Evolutionary conservation across 768 basidiomycete genomes (phyloP).

Genomic region (Trametes maxima): DNA sequence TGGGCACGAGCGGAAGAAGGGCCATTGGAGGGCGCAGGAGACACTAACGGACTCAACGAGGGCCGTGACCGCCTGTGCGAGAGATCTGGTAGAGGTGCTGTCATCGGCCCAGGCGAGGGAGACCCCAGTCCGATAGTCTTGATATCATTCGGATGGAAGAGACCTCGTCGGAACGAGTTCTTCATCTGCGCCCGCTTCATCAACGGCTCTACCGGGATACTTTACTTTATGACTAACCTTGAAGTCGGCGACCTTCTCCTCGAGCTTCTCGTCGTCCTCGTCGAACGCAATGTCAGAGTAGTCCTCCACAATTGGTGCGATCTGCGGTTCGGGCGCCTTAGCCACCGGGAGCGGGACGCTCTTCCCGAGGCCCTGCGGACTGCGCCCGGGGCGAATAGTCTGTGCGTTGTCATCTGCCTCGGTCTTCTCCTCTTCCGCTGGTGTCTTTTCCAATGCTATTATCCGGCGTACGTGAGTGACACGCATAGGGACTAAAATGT

Average conservation of each 20-base stretch:
- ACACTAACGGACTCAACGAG: conserved; percentile 49
- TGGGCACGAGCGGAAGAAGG: conserved; percentile 41
- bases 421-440: conserved; percentile 56
- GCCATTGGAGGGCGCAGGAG: conserved; percentile 29
- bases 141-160: conserved; percentile 90
- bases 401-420: conserved; percentile 73
- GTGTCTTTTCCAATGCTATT: conserved; percentile 63
- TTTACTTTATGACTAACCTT: conserved; percentile 50
- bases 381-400: conserved; percentile 77
- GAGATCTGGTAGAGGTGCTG: conserved; percentile 66
- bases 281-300: conserved; percentile 87
- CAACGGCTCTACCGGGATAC: not conserved
- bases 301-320: conserved; percentile 80
- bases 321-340: conserved; percentile 61
- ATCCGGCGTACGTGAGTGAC: not conserved
- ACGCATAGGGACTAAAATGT: not conserved
- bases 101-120: conserved; percentile 57
- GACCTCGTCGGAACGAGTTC: conserved; percentile 68
- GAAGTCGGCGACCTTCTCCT: conserved; percentile 83
- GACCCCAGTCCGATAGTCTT: conserved; percentile 66
- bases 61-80: conserved; percentile 56
- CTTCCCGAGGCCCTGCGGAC: conserved; percentile 50
- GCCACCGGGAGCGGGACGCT: conserved; percentile 52
- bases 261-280: conserved; percentile 69
- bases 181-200: conserved; percentile 49